Evolutionary conservation across 2,329 filamentous ascomycete species (phyloP).

Genomic region (Macrophomina phaseolina): DNA sequence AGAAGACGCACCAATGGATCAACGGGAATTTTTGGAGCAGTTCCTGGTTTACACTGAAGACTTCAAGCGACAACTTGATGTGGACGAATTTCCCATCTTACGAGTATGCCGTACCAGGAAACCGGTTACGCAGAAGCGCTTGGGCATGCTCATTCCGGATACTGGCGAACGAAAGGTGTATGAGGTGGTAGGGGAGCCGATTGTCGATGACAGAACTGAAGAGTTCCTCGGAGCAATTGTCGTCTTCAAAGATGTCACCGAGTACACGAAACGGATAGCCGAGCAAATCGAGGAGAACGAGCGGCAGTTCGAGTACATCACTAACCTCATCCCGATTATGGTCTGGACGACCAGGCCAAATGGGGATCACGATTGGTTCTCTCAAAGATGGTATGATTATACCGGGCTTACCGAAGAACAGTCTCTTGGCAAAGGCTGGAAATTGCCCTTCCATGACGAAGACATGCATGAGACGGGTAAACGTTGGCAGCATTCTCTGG

Average conservation of each 20-base stretch:
- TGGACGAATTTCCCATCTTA: constrained; percentile 70
- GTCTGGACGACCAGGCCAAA: constrained; percentile 76
- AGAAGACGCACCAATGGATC: constrained; percentile 42
- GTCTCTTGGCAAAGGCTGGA: constrained; percentile 68
- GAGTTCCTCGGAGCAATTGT: constrained; percentile 77
- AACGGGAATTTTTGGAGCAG: constrained; percentile 60
- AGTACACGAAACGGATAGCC: constrained; percentile 70
- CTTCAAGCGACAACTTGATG: constrained; percentile 63
- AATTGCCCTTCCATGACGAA: constrained; percentile 70
- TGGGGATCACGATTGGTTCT: constrained; percentile 75
- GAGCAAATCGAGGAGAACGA: constrained; percentile 74
- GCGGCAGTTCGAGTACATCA: constrained; percentile 75
- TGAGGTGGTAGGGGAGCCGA: constrained; percentile 70
- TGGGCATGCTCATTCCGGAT: constrained; percentile 67
- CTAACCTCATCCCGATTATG: constrained; percentile 64
- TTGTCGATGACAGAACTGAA: constrained; percentile 69
- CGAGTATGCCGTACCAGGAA: constrained; percentile 66
- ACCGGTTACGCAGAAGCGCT: constrained; percentile 63
- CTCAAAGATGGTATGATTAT: constrained; percentile 79
- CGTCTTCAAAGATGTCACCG: constrained; percentile 74
- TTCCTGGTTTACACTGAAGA: constrained; percentile 71
- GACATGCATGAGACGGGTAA: constrained; percentile 64
- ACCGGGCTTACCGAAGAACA: constrained; percentile 70
- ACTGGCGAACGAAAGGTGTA: constrained; percentile 62
- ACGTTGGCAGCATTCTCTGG: constrained; percentile 67